Percentiles rank a stretch among this genome's conserved stretches.
These are phyloP conservation scores for Chaetomium sp. DNA, from an alignment of 2,329 filamentous ascomycete species.

Conservation along the genomic window DNA sequence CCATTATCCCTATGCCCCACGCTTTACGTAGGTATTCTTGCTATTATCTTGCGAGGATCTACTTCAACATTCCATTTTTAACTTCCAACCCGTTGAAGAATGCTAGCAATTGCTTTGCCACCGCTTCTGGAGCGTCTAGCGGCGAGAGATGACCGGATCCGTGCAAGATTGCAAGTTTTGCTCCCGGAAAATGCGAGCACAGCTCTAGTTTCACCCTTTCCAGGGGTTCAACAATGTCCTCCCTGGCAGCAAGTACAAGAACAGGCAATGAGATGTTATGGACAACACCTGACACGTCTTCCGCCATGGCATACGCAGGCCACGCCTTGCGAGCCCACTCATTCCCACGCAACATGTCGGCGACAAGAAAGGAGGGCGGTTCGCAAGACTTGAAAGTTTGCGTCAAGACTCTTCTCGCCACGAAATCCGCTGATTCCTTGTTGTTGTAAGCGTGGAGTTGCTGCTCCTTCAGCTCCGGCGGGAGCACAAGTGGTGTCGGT, in stretches of 20 bases:
- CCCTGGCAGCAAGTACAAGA: not conserved
- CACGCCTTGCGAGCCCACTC: slow-evolving; percentile 4
- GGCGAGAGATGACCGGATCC: slow-evolving; percentile 8
- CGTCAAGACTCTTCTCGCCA: not conserved
- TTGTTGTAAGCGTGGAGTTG: slow-evolving; percentile 6
- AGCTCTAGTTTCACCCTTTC: not conserved
- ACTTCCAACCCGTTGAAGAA: not conserved
- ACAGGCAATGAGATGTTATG: not conserved
- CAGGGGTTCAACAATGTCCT: slow-evolving; percentile 1
- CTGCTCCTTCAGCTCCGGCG: slow-evolving; percentile 4
- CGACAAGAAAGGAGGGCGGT: not conserved
- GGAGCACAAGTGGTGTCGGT: slow-evolving; percentile 7
- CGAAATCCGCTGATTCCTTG: not conserved
- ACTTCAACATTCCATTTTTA: too few relatives aligned
- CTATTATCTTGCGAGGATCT: too few relatives aligned
- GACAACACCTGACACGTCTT: not conserved
- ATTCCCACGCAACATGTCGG: slow-evolving; percentile 7
- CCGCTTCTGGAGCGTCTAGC: not conserved
- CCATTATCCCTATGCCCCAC: too few relatives aligned
- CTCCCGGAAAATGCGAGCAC: not conserved
- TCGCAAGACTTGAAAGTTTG: not conserved
- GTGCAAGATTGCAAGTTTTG: not conserved
- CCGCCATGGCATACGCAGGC: slow-evolving; percentile 8
- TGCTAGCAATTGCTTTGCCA: not conserved
- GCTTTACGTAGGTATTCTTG: too few relatives aligned